These are phyloP conservation scores for Penicillium pulvis DNA, from an alignment of 495 filamentous ascomycete species.

Conservation along the genomic window DNA sequence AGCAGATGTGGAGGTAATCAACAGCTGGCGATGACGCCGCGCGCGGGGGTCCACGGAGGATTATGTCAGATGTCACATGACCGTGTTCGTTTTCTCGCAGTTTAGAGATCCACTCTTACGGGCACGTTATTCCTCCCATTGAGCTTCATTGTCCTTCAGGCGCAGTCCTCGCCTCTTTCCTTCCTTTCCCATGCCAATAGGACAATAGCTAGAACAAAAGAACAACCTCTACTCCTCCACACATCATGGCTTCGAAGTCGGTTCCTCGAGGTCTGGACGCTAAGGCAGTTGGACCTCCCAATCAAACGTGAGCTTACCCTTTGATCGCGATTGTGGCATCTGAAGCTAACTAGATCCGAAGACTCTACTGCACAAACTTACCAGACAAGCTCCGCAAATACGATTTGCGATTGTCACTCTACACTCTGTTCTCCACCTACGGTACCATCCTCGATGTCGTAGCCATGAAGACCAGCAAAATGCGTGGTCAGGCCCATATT, in stretches of 20 bases:
- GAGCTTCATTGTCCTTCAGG: conserved; percentile 14
- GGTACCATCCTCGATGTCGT: conserved; percentile 94
- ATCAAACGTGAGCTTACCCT: conserved; percentile 65
- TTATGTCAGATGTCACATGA: conserved; percentile 32
- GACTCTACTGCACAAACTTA: conserved; percentile 86
- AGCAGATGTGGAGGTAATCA: neutral
- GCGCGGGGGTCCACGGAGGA: conserved; percentile 10
- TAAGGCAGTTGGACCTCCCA: conserved; percentile 54
- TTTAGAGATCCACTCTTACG: conserved; percentile 15
- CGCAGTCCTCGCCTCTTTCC: neutral
- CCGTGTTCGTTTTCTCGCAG: conserved; percentile 11
- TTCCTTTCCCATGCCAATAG: neutral
- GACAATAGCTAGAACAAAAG: neutral
- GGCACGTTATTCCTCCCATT: conserved; percentile 6
- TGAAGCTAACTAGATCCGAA: conserved; percentile 43
- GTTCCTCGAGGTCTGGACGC: conserved; percentile 37
- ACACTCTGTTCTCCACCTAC: conserved; percentile 91
- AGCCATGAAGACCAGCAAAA: conserved; percentile 80
- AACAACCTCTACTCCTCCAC: neutral
- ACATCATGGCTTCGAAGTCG: conserved; percentile 43
- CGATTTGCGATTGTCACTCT: conserved; percentile 80
- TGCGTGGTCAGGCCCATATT: conserved; percentile 94
- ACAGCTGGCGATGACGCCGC: conserved; percentile 29
- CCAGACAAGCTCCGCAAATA: conserved; percentile 82
- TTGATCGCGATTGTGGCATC: conserved; percentile 14